Conservation (phyloP, 371 early-diverging fungal genomes). For the Nosema granulosis region DNA sequence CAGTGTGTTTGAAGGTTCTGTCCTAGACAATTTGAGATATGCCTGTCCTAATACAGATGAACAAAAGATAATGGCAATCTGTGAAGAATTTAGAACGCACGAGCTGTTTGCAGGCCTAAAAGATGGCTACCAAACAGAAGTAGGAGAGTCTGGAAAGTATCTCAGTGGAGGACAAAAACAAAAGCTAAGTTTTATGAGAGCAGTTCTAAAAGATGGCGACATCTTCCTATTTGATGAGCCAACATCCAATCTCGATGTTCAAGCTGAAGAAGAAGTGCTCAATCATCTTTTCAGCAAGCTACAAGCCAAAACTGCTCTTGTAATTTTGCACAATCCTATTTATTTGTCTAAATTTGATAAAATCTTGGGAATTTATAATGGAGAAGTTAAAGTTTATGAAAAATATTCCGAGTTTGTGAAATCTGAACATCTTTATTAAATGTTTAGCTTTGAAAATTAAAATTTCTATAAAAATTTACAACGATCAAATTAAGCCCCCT, state of each 20-base stretch:
- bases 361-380: conserved; percentile 65
- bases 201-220: conserved; percentile 68
- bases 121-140: conserved; percentile 71
- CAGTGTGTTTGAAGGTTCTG: conserved; percentile 48
- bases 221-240: conserved; percentile 69
- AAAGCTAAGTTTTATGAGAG: conserved; percentile 72
- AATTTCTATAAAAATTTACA: too few species aligned
- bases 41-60: conserved; percentile 8
- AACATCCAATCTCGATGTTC: conserved; percentile 69
- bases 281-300: conserved; percentile 73
- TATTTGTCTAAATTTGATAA: conserved; percentile 71
- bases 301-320: conserved; percentile 73
- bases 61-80: conserved; percentile 30
- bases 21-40: conserved; percentile 56
- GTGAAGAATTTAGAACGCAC: conserved; percentile 38
- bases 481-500: too few species aligned
- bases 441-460: too few species aligned
- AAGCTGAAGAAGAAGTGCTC: conserved; percentile 80
- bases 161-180: conserved; percentile 70
- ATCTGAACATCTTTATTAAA: conserved; percentile 33
- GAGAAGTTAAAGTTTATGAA: conserved; percentile 50
- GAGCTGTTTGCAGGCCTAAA: conserved; percentile 65
- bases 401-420: conserved; percentile 16
- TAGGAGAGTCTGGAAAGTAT: conserved; percentile 66
- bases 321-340: conserved; percentile 80